Evolutionary conservation across 345 rosid genomes (phyloP).

Genomic region (Dipteronia dyeriana): DNA sequence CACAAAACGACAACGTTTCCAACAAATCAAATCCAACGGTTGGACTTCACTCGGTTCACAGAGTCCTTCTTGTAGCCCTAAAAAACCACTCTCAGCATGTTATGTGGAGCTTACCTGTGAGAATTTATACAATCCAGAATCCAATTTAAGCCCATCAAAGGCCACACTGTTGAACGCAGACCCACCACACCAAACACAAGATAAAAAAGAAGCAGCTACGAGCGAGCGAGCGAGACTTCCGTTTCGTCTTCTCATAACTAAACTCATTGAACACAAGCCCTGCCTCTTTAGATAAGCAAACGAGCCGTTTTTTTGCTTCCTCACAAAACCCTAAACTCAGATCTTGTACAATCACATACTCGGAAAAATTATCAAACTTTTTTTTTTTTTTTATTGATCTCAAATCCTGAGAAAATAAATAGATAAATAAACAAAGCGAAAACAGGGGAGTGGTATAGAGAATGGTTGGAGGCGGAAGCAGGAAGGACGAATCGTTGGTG

Average conservation of each 20-base stretch:
- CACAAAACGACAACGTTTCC: neutral
- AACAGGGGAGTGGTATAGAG: slow-evolving; percentile 6
- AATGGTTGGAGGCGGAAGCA: slow-evolving; percentile 43
- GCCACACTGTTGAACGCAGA: slow-evolving; percentile 5
- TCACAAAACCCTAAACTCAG: neutral
- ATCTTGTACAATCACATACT: neutral
- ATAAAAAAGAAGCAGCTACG: neutral
- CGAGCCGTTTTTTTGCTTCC: neutral
- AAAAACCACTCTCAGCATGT: neutral
- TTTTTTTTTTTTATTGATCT: neutral
- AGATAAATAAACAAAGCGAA: no score
- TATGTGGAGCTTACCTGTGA: neutral
- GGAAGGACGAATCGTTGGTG: slow-evolving; percentile 41
- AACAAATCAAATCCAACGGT: slow-evolving; percentile 3
- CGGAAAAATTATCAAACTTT: neutral
- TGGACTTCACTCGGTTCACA: neutral
- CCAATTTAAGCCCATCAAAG: slow-evolving; percentile 12
- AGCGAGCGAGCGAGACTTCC: neutral
- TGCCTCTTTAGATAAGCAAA: neutral
- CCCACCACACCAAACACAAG: neutral
- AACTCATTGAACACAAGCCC: neutral
- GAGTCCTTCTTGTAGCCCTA: neutral
- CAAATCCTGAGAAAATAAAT: neutral
- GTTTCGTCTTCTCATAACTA: neutral
- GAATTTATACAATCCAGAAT: neutral